These are phyloP conservation scores for Hypoxylon intermedium DNA, from an alignment of 495 filamentous ascomycete species.

Conservation along the genomic window DNA sequence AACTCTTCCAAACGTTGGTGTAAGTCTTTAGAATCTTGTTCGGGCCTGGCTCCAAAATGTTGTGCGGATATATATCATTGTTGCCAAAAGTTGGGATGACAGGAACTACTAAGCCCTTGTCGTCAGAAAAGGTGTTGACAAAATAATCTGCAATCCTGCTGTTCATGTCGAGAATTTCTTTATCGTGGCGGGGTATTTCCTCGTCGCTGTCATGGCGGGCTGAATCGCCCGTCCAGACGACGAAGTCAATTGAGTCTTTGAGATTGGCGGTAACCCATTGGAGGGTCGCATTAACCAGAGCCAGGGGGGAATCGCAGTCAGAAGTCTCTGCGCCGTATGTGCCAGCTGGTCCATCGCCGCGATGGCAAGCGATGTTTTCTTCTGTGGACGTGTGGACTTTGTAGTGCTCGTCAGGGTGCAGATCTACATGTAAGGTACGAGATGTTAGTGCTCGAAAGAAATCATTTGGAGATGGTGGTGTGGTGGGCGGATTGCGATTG, in stretches of 20 bases:
- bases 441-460: conserved; percentile 10
- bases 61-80: conserved; percentile 97
- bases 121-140: conserved; percentile 69
- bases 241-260: conserved; percentile 86
- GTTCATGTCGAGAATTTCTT: conserved; percentile 80
- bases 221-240: conserved; percentile 97
- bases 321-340: conserved; percentile 82
- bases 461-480: conserved; percentile 15
- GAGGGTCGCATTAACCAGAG: conserved; percentile 88
- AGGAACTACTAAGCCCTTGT: conserved; percentile 71
- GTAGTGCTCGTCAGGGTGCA: conserved; percentile 91
- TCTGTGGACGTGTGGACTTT: conserved; percentile 73
- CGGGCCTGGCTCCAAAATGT: conserved; percentile 85
- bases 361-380: conserved; percentile 76
- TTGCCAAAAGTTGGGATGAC: conserved; percentile 92
- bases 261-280: conserved; percentile 88
- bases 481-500: conserved; percentile 27
- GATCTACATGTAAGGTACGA: conserved; percentile 61
- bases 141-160: conserved; percentile 77
- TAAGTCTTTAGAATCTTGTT: conserved; percentile 82
- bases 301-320: conserved; percentile 83
- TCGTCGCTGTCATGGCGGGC: conserved; percentile 96
- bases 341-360: conserved; percentile 76
- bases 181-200: conserved; percentile 72
- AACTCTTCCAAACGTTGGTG: conserved; percentile 75